Evolutionary conservation across 192 early-diverging fungal species (phyloP).

Genomic region (Gigaspora rosea): DNA sequence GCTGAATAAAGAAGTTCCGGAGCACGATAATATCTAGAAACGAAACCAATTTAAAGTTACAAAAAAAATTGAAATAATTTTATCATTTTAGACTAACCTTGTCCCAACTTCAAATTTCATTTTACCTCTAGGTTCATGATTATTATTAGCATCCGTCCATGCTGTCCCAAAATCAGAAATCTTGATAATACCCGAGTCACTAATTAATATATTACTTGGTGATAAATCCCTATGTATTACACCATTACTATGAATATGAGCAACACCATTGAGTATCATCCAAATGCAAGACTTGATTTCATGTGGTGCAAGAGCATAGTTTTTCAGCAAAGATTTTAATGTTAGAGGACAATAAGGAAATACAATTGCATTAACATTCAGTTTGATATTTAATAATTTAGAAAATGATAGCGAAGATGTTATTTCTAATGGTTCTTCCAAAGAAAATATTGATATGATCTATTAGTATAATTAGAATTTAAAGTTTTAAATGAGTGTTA

Average conservation of each 20-base stretch:
- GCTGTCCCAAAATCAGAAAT: conserved; percentile 26
- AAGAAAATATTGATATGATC: conserved; percentile 16
- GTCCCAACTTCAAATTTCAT: conserved; percentile 27
- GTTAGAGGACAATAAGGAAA: conserved; percentile 27
- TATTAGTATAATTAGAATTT: not conserved
- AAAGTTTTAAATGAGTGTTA: not conserved
- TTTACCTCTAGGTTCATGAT: not conserved
- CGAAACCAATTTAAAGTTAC: not conserved
- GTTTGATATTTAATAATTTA: conserved; percentile 9
- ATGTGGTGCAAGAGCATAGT: not conserved
- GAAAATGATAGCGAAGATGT: not conserved
- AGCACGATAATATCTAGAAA: conserved; percentile 46
- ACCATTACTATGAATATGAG: conserved; percentile 63
- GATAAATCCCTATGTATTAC: conserved; percentile 76
- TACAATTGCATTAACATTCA: conserved; percentile 7
- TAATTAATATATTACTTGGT: conserved; percentile 66
- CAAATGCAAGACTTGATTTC: conserved; percentile 17
- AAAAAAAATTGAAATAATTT: not conserved
- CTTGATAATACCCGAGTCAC: conserved; percentile 26
- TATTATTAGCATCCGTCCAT: conserved; percentile 11
- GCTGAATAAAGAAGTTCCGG: conserved; percentile 52
- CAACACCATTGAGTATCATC: conserved; percentile 72
- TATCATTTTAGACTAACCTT: conserved; percentile 15
- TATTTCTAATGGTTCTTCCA: not conserved
- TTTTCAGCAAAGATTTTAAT: not conserved